Conservation (phyloP, 768 basidiomycete genomes). For the Trametes villosa region DNA sequence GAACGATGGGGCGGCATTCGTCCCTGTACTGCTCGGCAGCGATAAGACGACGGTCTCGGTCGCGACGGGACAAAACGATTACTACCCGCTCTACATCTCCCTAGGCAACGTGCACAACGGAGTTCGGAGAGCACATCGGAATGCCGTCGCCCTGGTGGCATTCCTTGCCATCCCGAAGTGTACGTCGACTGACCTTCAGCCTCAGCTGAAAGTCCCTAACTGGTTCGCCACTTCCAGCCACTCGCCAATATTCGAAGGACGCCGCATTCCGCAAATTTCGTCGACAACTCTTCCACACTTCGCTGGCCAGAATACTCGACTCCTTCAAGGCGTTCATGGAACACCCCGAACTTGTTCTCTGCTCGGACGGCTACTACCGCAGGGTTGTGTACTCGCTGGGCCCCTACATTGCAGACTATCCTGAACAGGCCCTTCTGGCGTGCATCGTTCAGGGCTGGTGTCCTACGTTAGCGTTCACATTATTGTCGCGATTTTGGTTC, state of each 20-base stretch:
- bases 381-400: conserved; percentile 23
- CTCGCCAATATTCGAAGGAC: conserved; percentile 14
- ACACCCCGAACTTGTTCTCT: conserved; percentile 12
- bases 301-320: conserved; percentile 9
- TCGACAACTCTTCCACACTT: conserved; percentile 22
- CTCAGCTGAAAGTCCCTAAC: too few species aligned
- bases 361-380: conserved; percentile 22
- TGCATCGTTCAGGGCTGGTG: conserved; percentile 26
- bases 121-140: conserved; percentile 19
- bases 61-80: conserved; percentile 29
- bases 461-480: conserved; percentile 11
- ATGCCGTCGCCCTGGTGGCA: conserved; percentile 15
- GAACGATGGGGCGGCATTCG: background rate
- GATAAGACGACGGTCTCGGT: conserved; percentile 34
- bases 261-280: conserved; percentile 22
- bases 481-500: background rate
- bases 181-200: background rate
- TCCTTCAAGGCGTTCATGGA: conserved; percentile 13
- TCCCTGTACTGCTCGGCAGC: conserved; percentile 26
- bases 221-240: too few species aligned
- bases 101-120: conserved; percentile 25
- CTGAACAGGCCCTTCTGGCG: conserved; percentile 26
- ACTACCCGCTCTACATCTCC: conserved; percentile 26
- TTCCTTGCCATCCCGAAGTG: conserved; percentile 28
- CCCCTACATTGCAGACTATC: conserved; percentile 30